A percentile compares a stretch with the other conserved stretches of the same genome.
These are phyloP conservation scores for Ascoidea asiatica DNA, from an alignment of 805 yeast genomes.

Conservation along the genomic window DNA sequence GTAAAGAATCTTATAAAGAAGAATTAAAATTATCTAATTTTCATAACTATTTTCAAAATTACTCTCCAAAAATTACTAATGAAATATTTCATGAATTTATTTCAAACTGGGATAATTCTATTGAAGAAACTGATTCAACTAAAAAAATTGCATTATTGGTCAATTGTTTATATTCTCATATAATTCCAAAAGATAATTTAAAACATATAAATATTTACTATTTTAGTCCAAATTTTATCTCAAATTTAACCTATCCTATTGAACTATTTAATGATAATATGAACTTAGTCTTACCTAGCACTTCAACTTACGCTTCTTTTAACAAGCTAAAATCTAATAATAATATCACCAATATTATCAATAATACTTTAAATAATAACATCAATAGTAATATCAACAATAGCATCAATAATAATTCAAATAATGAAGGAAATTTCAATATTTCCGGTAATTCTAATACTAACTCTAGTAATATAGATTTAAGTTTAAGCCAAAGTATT, in stretches of 20 bases:
- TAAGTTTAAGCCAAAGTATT: no score
- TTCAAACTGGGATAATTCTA: slow-evolving; percentile 7
- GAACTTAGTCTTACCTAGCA: slow-evolving; percentile 2
- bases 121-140: slow-evolving; percentile 6
- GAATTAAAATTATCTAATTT: neutral
- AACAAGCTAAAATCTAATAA: neutral
- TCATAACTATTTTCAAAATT: slow-evolving; percentile 10
- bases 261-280: slow-evolving; percentile 7
- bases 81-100: slow-evolving; percentile 15
- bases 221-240: slow-evolving; percentile 12
- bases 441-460: neutral
- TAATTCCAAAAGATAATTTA: slow-evolving; percentile 19
- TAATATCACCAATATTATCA: slow-evolving; percentile 6
- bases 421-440: no score
- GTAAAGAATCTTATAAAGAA: slow-evolving; percentile 1
- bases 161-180: slow-evolving; percentile 23
- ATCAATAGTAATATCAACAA: slow-evolving; percentile 1
- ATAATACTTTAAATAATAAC: neutral
- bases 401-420: slow-evolving; percentile 2
- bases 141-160: slow-evolving; percentile 17
- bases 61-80: slow-evolving; percentile 10
- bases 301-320: no score
- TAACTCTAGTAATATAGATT: no score
- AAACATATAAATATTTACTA: slow-evolving; percentile 18
- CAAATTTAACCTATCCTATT: slow-evolving; percentile 6